phyloP scores from a whole-genome alignment of 2,329 filamentous ascomycete species.

The Colletotrichum musicola region DNA sequence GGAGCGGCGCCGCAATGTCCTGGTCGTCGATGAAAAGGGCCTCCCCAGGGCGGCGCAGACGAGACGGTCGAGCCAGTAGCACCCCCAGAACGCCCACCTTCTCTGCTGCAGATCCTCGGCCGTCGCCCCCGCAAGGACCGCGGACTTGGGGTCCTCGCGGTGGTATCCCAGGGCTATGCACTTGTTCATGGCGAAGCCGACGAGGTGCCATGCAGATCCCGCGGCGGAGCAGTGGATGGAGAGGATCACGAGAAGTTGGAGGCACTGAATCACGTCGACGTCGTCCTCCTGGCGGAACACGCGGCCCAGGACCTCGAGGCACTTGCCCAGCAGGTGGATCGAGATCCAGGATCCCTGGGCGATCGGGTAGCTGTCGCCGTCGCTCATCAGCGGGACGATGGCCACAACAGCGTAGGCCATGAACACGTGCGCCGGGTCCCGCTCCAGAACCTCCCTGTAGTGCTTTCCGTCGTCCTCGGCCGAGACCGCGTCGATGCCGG shows the following conservation, averaged over 20 bases:
- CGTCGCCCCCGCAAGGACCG: not conserved
- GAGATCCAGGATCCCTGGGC: slow-evolving; percentile 36
- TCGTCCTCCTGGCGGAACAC: slow-evolving; percentile 38
- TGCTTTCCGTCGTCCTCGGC: slow-evolving; percentile 9
- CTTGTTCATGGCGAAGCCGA: slow-evolving; percentile 39
- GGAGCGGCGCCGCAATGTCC: slow-evolving; percentile 22
- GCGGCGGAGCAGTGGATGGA: slow-evolving; percentile 38
- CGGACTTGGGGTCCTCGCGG: slow-evolving; percentile 2
- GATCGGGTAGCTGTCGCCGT: slow-evolving; percentile 27
- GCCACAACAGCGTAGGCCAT: slow-evolving; percentile 38
- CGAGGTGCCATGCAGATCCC: slow-evolving; percentile 36
- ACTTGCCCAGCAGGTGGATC: slow-evolving; percentile 34
- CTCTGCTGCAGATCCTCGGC: slow-evolving; percentile 22
- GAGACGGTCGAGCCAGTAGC: slow-evolving; percentile 29
- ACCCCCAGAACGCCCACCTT: slow-evolving; percentile 34
- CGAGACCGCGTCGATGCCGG: slow-evolving; percentile 32
- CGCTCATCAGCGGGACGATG: slow-evolving; percentile 35
- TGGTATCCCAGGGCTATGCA: slow-evolving; percentile 32
- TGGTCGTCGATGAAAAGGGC: slow-evolving; percentile 24
- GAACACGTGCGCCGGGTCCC: slow-evolving; percentile 32
- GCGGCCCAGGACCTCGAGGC: slow-evolving; percentile 32
- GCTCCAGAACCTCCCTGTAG: slow-evolving; percentile 9
- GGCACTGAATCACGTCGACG: slow-evolving; percentile 38
- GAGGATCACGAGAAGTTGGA: slow-evolving; percentile 34
- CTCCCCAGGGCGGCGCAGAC: slow-evolving; percentile 28